phyloP scores from a whole-genome alignment of 139 green algal genomes.

The Tetraselmis striata region DNA sequence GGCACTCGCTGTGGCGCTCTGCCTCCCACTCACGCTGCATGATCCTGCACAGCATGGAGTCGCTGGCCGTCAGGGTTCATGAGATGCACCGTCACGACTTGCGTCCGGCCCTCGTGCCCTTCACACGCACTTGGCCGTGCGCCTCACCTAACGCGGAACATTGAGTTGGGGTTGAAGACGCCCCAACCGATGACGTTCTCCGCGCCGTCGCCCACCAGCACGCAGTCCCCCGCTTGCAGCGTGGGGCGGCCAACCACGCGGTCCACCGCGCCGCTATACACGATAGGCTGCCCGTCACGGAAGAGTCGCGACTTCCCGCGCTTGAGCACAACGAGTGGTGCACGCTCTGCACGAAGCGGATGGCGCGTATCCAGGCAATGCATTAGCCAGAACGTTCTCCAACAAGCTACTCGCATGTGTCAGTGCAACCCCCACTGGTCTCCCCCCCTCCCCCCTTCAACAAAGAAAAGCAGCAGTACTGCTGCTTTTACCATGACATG shows the following conservation, averaged over 20 bases:
- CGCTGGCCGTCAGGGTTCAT: too few relatives aligned
- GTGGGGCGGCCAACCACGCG: slow-evolving; percentile 38
- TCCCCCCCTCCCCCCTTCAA: too few relatives aligned
- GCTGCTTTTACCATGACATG: too few relatives aligned
- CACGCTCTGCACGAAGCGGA: too few relatives aligned
- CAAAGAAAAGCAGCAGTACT: too few relatives aligned
- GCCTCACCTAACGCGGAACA: slow-evolving; percentile 66
- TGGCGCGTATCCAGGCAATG: too few relatives aligned
- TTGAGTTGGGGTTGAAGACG: slow-evolving; percentile 69
- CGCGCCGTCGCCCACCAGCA: slow-evolving; percentile 50
- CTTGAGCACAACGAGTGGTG: slow-evolving; percentile 52
- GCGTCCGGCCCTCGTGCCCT: neutral
- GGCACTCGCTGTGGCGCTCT: neutral
- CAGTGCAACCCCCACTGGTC: too few relatives aligned
- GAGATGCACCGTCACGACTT: neutral
- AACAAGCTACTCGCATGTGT: too few relatives aligned
- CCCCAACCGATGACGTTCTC: slow-evolving; percentile 59
- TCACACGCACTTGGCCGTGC: neutral
- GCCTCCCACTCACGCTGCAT: slow-evolving; percentile 27
- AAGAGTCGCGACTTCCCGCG: slow-evolving; percentile 66
- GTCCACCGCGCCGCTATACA: slow-evolving; percentile 69
- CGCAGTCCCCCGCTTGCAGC: slow-evolving; percentile 44
- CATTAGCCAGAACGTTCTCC: too few relatives aligned
- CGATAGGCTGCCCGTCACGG: slow-evolving; percentile 26
- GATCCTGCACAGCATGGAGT: slow-evolving; percentile 33